phyloP scores from a whole-genome alignment of 2,329 filamentous ascomycete genomes.

The Neofusicoccum ribis region DNA sequence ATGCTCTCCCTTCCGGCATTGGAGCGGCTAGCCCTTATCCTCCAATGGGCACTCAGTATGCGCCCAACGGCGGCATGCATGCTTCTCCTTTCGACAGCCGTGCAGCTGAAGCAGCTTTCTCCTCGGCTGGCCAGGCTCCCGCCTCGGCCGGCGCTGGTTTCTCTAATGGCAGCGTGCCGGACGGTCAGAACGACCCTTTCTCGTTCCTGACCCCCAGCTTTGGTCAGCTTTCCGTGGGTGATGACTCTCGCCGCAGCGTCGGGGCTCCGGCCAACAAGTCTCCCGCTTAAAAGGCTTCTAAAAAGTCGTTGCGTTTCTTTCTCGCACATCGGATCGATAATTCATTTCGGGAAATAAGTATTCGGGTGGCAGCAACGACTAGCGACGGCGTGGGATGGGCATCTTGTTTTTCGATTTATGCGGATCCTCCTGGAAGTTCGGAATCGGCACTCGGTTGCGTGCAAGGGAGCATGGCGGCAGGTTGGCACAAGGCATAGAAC shows the following conservation, averaged over 20 bases:
- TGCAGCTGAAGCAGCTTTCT: constrained; percentile 91
- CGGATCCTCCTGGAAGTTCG: constrained; percentile 19
- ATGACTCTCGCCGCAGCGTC: constrained; percentile 47
- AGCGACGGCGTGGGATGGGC: constrained; percentile 21
- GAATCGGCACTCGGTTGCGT: constrained; percentile 19
- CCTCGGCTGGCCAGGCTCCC: constrained; percentile 79
- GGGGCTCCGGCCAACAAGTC: constrained; percentile 41
- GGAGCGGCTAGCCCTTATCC: constrained; percentile 79
- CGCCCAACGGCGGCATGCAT: constrained; percentile 74
- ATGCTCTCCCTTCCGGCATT: constrained; percentile 82
- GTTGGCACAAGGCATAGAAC: constrained; percentile 22
- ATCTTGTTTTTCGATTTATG: constrained; percentile 22
- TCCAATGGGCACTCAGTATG: constrained; percentile 78
- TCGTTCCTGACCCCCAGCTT: constrained; percentile 77
- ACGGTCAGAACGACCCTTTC: constrained; percentile 72
- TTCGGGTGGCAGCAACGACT: constrained; percentile 22
- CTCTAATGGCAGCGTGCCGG: constrained; percentile 68
- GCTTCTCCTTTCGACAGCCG: constrained; percentile 90
- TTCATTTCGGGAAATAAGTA: constrained; percentile 18
- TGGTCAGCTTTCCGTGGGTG: constrained; percentile 69
- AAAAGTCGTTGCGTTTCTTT: constrained; percentile 20
- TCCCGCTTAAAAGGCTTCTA: constrained; percentile 33
- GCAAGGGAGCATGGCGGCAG: constrained; percentile 21
- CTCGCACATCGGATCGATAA: constrained; percentile 22
- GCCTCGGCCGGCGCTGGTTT: constrained; percentile 67